phyloP scores from a whole-genome alignment of 2,329 filamentous ascomycete genomes.

The Fusarium sarcochroum region DNA sequence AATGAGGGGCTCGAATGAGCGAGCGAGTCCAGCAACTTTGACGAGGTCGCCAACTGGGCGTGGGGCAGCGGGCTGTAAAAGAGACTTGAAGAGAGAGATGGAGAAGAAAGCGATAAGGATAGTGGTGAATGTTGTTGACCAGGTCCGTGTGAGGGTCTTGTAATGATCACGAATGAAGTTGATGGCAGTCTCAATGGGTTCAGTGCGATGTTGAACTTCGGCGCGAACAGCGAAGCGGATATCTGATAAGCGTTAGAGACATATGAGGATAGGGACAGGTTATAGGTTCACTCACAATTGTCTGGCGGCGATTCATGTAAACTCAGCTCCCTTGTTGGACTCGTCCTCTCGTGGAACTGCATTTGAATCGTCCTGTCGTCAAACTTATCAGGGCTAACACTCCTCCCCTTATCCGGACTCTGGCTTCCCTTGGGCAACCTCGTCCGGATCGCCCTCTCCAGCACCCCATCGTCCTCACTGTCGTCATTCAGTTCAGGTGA shows the following conservation, averaged over 20 bases:
- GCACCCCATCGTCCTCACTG: slow-evolving; percentile 58
- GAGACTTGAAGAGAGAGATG: slow-evolving; percentile 73
- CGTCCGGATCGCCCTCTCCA: slow-evolving; percentile 68
- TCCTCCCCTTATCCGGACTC: slow-evolving; percentile 67
- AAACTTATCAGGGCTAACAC: slow-evolving; percentile 62
- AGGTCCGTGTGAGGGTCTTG: slow-evolving; percentile 75
- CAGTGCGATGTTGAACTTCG: slow-evolving; percentile 88
- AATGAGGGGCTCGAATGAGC: slow-evolving; percentile 93
- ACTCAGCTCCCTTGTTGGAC: slow-evolving; percentile 42
- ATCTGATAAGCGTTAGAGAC: slow-evolving; percentile 65
- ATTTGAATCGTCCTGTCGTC: slow-evolving; percentile 58
- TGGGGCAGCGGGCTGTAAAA: slow-evolving; percentile 76
- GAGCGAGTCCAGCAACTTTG: slow-evolving; percentile 90
- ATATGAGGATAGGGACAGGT: not conserved
- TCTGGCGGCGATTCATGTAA: slow-evolving; percentile 55
- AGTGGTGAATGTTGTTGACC: slow-evolving; percentile 75
- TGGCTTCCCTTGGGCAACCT: slow-evolving; percentile 68
- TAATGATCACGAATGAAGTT: slow-evolving; percentile 73
- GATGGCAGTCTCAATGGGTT: slow-evolving; percentile 83
- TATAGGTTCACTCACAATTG: slow-evolving; percentile 63
- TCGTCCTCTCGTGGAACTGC: slow-evolving; percentile 46
- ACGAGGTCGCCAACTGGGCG: slow-evolving; percentile 75
- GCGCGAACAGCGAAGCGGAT: slow-evolving; percentile 90
- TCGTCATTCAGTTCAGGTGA: slow-evolving; percentile 47
- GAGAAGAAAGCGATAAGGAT: slow-evolving; percentile 74